Evolutionary conservation across 2,329 filamentous ascomycete genomes (phyloP).

Genomic region (Thielaviopsis euricoi): DNA sequence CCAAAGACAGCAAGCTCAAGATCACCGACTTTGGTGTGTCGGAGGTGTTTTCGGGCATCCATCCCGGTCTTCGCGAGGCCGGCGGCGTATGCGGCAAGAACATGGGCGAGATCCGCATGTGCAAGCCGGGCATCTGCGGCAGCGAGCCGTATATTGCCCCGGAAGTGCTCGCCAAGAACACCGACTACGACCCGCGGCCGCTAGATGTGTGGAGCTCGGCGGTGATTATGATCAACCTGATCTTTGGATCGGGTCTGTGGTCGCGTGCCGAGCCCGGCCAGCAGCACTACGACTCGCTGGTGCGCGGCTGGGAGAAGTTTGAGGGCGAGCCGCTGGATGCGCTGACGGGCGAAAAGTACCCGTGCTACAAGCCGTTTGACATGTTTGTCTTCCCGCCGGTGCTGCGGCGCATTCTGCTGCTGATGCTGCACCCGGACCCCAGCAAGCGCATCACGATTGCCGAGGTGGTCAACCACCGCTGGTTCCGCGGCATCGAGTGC

Average conservation of each 20-base stretch:
- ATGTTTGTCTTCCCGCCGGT: conserved; percentile 46
- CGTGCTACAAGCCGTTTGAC: conserved; percentile 49
- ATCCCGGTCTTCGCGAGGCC: conserved; percentile 59
- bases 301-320: conserved; percentile 53
- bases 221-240: conserved; percentile 66
- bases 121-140: conserved; percentile 66
- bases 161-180: conserved; percentile 57
- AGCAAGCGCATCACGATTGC: conserved; percentile 50
- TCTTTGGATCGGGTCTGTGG: conserved; percentile 60
- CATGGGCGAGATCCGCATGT: conserved; percentile 55
- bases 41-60: conserved; percentile 67
- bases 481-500: conserved; percentile 60
- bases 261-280: conserved; percentile 42
- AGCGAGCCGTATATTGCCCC: conserved; percentile 78
- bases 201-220: conserved; percentile 78
- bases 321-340: conserved; percentile 27
- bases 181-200: conserved; percentile 53
- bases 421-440: conserved; percentile 72
- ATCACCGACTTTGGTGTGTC: conserved; percentile 87
- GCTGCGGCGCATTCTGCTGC: conserved; percentile 53
- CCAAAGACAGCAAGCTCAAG: conserved; percentile 65
- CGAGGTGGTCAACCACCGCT: conserved; percentile 53
- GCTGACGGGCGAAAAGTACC: conserved; percentile 32
- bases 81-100: conserved; percentile 57
- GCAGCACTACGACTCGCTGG: conserved; percentile 46